Conservation (phyloP, 176 grass and related monocot species). For the Puccinellia tenuiflora region DNA sequence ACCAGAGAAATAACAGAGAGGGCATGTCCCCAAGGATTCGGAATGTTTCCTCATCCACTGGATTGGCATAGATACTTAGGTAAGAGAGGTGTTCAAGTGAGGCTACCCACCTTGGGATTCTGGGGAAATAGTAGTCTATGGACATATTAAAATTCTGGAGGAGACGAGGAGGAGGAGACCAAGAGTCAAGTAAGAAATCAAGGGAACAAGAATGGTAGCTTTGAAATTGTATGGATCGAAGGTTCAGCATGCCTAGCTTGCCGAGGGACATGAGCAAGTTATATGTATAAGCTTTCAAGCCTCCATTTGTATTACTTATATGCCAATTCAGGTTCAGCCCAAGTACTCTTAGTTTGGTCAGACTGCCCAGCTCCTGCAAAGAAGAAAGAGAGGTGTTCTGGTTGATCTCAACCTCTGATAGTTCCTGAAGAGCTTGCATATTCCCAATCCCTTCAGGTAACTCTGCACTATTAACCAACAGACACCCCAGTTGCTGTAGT, state of each 20-base stretch:
- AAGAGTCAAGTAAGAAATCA: background rate
- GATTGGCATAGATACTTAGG: background rate
- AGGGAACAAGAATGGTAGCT: background rate
- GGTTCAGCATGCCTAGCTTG: background rate
- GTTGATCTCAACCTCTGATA: conserved; percentile 16
- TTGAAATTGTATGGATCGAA: background rate
- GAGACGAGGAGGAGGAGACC: background rate
- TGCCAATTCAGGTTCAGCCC: background rate
- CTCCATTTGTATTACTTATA: background rate
- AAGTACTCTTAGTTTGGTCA: conserved; percentile 8
- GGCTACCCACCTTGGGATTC: background rate
- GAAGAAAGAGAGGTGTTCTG: background rate
- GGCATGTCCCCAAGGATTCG: background rate
- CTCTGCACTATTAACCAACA: background rate
- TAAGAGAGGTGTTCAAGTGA: background rate
- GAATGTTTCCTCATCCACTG: conserved; percentile 10
- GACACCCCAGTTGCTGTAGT: background rate
- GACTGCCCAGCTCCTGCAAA: background rate
- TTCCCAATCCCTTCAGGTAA: conserved; percentile 11
- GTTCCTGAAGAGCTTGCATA: background rate
- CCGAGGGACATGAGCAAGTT: background rate
- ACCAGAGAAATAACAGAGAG: background rate
- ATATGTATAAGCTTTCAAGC: background rate
- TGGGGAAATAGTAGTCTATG: background rate
- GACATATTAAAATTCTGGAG: background rate